Evolutionary conservation across 306 rosid genomes (phyloP).

Genomic region (Glycine tomentella): DNA sequence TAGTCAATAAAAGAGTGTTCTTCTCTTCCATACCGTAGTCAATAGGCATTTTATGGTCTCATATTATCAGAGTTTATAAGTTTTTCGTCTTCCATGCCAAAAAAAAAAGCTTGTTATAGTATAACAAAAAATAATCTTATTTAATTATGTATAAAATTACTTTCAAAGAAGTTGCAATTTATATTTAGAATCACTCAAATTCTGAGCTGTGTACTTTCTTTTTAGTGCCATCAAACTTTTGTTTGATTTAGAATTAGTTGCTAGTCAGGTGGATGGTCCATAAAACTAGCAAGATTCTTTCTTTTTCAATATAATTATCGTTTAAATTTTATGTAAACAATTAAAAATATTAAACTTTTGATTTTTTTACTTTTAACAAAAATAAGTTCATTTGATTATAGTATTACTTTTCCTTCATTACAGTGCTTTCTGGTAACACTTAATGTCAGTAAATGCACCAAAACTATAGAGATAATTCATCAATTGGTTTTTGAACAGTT

Average conservation of each 20-base stretch:
- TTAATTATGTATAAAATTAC: background rate
- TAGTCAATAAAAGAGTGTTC: too few species aligned
- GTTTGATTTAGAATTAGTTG: background rate
- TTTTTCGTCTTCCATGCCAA: too few species aligned
- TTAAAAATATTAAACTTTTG: too few species aligned
- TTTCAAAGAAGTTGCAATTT: background rate
- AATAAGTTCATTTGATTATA: too few species aligned
- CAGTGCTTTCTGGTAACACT: background rate
- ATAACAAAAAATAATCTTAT: too few species aligned
- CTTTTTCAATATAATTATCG: too few species aligned
- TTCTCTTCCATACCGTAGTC: too few species aligned
- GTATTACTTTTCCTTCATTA: background rate
- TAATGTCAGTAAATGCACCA: constrained; percentile 5
- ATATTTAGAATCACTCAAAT: background rate
- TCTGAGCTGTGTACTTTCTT: background rate
- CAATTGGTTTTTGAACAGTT: constrained; percentile 8
- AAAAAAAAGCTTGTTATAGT: too few species aligned
- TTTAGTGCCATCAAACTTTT: background rate
- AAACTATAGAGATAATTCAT: background rate
- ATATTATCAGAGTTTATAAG: too few species aligned
- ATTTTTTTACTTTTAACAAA: too few species aligned
- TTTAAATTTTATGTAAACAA: too few species aligned
- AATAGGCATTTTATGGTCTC: too few species aligned
- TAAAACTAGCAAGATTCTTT: background rate
- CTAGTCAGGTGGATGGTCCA: background rate